Evolutionary conservation across 495 filamentous ascomycete genomes (phyloP).

Genomic region (Aspergillus haitiensis): DNA sequence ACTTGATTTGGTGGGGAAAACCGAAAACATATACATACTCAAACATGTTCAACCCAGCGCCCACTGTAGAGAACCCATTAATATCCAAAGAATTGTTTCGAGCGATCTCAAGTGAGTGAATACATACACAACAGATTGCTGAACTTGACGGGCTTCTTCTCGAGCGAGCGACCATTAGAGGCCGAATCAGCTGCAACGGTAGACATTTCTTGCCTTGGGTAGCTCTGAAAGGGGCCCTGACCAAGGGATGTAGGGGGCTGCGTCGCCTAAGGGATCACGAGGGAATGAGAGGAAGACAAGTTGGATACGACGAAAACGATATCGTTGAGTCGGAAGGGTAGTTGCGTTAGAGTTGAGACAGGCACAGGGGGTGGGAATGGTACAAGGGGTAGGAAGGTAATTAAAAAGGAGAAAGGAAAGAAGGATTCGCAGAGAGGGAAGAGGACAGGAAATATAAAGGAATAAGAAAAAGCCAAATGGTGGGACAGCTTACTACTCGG

Average conservation of each 20-base stretch:
- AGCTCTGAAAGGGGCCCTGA: conserved; percentile 73
- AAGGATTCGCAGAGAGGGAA: conserved; percentile 20
- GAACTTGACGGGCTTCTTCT: conserved; percentile 99
- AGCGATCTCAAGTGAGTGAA: background rate
- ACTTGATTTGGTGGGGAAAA: background rate
- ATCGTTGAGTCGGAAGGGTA: conserved; percentile 8
- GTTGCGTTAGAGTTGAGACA: background rate
- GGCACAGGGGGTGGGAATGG: background rate
- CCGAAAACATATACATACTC: conserved; percentile 60
- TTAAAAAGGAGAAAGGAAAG: conserved; percentile 16
- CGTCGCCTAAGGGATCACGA: conserved; percentile 57
- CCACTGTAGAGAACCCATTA: conserved; percentile 52
- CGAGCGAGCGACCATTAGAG: conserved; percentile 52
- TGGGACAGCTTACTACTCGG: conserved; percentile 17
- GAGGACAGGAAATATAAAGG: conserved; percentile 19
- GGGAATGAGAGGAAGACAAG: conserved; percentile 21
- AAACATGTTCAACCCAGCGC: conserved; percentile 96
- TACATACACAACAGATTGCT: conserved; percentile 84
- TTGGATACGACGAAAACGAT: conserved; percentile 12
- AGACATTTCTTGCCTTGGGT: conserved; percentile 49
- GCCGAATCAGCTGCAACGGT: conserved; percentile 55
- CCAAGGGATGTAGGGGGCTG: conserved; percentile 86
- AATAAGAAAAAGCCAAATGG: conserved; percentile 10
- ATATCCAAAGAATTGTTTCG: background rate
- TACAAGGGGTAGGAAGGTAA: conserved; percentile 9